Evolutionary conservation across 2,329 filamentous ascomycete genomes (phyloP).

Genomic region (Aspergillus sp.): DNA sequence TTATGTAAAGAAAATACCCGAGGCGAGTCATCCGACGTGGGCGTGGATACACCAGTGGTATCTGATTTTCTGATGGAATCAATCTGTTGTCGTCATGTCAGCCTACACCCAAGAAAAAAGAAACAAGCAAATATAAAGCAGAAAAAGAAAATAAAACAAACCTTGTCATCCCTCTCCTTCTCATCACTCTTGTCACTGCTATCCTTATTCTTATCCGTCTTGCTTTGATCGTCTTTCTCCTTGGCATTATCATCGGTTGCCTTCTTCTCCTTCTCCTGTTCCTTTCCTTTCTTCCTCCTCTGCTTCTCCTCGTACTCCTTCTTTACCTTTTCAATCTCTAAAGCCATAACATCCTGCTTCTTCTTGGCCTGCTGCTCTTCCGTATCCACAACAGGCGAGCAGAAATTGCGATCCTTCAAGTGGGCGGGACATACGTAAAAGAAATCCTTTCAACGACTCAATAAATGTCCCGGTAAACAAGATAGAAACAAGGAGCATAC

Average conservation of each 20-base stretch:
- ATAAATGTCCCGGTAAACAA: background rate
- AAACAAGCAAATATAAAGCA: background rate
- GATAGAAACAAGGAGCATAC: conserved; percentile 40
- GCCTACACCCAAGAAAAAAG: background rate
- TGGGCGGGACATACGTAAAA: conserved; percentile 87
- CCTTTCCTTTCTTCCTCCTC: conserved; percentile 62
- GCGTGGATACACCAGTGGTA: conserved; percentile 11
- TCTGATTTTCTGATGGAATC: conserved; percentile 44
- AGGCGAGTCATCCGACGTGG: conserved; percentile 60
- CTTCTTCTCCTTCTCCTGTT: conserved; percentile 45
- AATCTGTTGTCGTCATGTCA: conserved; percentile 15
- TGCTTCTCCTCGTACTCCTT: conserved; percentile 70
- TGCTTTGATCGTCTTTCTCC: conserved; percentile 39
- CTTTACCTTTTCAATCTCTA: conserved; percentile 44
- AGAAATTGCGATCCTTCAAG: conserved; percentile 78
- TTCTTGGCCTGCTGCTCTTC: conserved; percentile 38
- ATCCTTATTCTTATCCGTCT: conserved; percentile 38
- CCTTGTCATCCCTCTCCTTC: conserved; percentile 52
- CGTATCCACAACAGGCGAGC: conserved; percentile 49
- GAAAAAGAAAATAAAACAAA: conserved; percentile 17
- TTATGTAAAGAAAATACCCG: conserved; percentile 80
- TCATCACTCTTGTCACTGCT: conserved; percentile 33
- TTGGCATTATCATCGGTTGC: conserved; percentile 47
- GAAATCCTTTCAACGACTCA: conserved; percentile 58
- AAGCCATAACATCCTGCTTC: conserved; percentile 40